Conservation (phyloP, 208 protist species). For the Leishmania gerbilli region DNA sequence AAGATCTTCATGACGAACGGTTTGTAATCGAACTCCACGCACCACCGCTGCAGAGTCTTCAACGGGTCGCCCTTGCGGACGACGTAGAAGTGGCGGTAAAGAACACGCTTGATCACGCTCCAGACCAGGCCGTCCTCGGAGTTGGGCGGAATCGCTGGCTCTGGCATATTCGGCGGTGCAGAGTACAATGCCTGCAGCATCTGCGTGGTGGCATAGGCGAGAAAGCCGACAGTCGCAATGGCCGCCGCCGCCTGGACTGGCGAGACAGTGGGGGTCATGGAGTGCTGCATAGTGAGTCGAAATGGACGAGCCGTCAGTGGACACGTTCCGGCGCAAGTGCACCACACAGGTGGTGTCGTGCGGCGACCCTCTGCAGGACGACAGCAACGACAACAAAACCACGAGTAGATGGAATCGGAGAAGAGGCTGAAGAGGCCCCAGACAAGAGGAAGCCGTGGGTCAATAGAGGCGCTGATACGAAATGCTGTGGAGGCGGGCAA, state of each 20-base stretch:
- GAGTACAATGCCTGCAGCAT: constrained; percentile 29
- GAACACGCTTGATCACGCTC: constrained; percentile 45
- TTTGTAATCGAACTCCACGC: constrained; percentile 41
- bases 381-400: not conserved
- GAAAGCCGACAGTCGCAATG: constrained; percentile 6
- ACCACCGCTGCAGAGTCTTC: constrained; percentile 46
- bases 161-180: constrained; percentile 40
- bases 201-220: constrained; percentile 26
- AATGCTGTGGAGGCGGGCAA: not conserved
- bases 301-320: not conserved
- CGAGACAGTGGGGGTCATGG: constrained; percentile 5
- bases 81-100: constrained; percentile 62
- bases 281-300: constrained; percentile 2
- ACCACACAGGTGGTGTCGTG: not conserved
- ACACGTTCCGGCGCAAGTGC: not conserved
- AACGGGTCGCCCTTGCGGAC: constrained; percentile 49
- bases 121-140: constrained; percentile 35
- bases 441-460: not conserved
- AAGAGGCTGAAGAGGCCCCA: not conserved
- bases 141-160: constrained; percentile 39
- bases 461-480: not conserved
- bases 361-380: not conserved
- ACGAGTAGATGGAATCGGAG: not conserved
- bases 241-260: constrained; percentile 4
- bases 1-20: constrained; percentile 65